Evolutionary conservation across 768 basidiomycete genomes (phyloP).

Genomic region (Phylloporus rhodoxanthus): DNA sequence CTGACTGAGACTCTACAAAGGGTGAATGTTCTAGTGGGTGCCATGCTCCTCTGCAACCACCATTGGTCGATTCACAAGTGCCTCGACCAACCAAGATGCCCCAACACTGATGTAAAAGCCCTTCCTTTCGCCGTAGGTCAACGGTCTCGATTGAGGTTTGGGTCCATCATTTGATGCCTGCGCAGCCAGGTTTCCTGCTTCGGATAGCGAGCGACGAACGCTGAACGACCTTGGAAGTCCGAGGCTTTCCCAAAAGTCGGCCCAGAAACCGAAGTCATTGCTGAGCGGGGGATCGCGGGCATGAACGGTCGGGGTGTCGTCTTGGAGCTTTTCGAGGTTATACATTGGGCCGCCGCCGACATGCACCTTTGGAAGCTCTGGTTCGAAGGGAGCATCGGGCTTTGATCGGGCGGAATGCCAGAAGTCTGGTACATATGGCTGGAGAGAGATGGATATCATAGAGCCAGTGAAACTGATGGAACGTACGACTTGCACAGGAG

Average conservation of each 20-base stretch:
- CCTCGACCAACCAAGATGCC: slow-evolving; percentile 44
- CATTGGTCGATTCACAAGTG: slow-evolving; percentile 19
- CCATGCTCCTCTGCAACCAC: slow-evolving; percentile 8
- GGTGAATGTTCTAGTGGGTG: slow-evolving; percentile 12
- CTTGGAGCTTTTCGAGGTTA: slow-evolving; percentile 30
- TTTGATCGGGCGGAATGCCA: slow-evolving; percentile 46
- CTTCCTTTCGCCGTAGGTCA: slow-evolving; percentile 40
- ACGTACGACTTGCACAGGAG: slow-evolving; percentile 56
- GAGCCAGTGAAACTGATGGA: slow-evolving; percentile 4
- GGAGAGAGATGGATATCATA: slow-evolving; percentile 4
- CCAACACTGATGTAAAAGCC: slow-evolving; percentile 46
- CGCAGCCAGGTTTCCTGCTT: background rate
- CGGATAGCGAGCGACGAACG: slow-evolving; percentile 13
- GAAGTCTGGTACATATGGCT: slow-evolving; percentile 60
- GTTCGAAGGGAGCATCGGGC: slow-evolving; percentile 22
- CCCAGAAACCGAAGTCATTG: slow-evolving; percentile 21
- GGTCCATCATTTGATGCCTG: slow-evolving; percentile 11
- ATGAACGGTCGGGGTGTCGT: slow-evolving; percentile 5
- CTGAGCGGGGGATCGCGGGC: slow-evolving; percentile 12
- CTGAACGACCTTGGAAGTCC: slow-evolving; percentile 32
- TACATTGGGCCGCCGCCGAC: slow-evolving; percentile 46
- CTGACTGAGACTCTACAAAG: slow-evolving; percentile 3
- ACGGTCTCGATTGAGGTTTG: slow-evolving; percentile 24
- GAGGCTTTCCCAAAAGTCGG: slow-evolving; percentile 35
- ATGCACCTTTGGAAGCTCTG: slow-evolving; percentile 41